Percentiles rank a stretch among this genome's conserved stretches.
Evolutionary conservation across 2,329 filamentous ascomycete genomes (phyloP).

Genomic region (Dryadomyces quercivorus): DNA sequence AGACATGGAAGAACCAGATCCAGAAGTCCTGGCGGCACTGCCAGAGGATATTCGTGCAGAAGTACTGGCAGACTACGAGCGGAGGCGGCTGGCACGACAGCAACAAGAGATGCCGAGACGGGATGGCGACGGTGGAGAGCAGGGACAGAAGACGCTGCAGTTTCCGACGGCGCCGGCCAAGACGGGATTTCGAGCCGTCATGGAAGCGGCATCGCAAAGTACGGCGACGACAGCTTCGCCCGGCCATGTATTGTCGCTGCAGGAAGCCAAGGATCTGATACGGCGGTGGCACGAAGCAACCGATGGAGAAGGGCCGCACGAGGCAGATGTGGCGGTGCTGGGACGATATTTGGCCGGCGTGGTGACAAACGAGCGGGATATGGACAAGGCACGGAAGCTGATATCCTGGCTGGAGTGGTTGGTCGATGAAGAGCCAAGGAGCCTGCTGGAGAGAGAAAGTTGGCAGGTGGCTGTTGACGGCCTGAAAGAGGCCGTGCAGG

Average conservation of each 20-base stretch:
- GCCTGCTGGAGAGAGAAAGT: background rate
- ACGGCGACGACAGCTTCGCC: too few relatives aligned
- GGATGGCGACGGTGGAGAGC: too few relatives aligned
- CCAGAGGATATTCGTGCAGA: conserved; percentile 71
- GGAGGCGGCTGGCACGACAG: conserved; percentile 34
- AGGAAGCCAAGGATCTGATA: conserved; percentile 62
- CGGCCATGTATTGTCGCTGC: conserved; percentile 26
- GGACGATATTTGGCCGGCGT: conserved; percentile 61
- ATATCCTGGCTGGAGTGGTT: conserved; percentile 58
- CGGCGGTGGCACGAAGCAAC: conserved; percentile 67
- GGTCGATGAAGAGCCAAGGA: conserved; percentile 29
- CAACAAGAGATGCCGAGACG: conserved; percentile 7
- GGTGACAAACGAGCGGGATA: conserved; percentile 61
- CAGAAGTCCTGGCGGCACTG: conserved; percentile 67
- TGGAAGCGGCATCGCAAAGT: conserved; percentile 14
- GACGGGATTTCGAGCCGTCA: conserved; percentile 30
- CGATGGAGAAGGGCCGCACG: conserved; percentile 60
- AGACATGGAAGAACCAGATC: conserved; percentile 42
- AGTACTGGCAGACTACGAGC: conserved; percentile 62
- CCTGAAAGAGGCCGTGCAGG: conserved; percentile 39
- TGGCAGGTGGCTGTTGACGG: conserved; percentile 34
- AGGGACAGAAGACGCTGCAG: conserved; percentile 24
- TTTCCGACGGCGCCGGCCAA: conserved; percentile 35
- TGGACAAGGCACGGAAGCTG: conserved; percentile 82
- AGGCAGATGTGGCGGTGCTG: conserved; percentile 64